Percentiles rank a stretch among this genome's conserved stretches.
Evolutionary conservation across 345 rosid species (phyloP).

Genomic region (Pseudoturritis turrita): DNA sequence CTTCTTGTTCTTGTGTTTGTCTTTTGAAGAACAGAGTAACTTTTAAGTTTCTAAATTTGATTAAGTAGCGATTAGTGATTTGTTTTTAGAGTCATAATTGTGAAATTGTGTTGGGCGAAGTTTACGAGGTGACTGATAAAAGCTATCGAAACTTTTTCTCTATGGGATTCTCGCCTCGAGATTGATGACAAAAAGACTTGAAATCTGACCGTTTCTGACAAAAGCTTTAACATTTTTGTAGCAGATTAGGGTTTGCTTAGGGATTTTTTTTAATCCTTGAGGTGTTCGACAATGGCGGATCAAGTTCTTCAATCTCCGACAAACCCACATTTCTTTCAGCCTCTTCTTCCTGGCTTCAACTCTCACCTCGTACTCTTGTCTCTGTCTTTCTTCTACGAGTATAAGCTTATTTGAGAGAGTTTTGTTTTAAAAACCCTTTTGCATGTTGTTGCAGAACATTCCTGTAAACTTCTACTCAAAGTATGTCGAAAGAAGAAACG

Average conservation of each 20-base stretch:
- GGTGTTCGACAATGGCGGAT: conserved; percentile 16
- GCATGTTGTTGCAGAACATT: conserved; percentile 22
- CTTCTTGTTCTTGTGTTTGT: not conserved
- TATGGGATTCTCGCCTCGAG: not conserved
- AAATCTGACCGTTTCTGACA: not conserved
- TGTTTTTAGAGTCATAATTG: not conserved
- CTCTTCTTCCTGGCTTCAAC: conserved; percentile 16
- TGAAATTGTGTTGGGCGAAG: not conserved
- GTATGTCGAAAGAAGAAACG: not conserved
- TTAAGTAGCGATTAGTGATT: not conserved
- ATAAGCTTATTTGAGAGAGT: not conserved
- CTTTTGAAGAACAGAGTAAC: not conserved
- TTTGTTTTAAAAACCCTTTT: not conserved
- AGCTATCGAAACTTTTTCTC: not conserved
- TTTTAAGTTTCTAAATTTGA: not conserved
- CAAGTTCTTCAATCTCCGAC: not conserved
- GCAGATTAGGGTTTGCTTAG: not conserved
- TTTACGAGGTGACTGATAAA: not conserved
- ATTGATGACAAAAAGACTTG: not conserved
- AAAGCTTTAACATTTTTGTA: not conserved
- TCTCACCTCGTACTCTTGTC: not conserved
- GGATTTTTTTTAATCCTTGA: not conserved
- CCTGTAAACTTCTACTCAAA: conserved; percentile 1
- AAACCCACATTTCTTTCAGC: conserved; percentile 25
- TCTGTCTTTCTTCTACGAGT: not conserved